These are phyloP conservation scores for Paecilomyces niveus DNA, from an alignment of 2,329 filamentous ascomycete genomes.

Conservation along the genomic window DNA sequence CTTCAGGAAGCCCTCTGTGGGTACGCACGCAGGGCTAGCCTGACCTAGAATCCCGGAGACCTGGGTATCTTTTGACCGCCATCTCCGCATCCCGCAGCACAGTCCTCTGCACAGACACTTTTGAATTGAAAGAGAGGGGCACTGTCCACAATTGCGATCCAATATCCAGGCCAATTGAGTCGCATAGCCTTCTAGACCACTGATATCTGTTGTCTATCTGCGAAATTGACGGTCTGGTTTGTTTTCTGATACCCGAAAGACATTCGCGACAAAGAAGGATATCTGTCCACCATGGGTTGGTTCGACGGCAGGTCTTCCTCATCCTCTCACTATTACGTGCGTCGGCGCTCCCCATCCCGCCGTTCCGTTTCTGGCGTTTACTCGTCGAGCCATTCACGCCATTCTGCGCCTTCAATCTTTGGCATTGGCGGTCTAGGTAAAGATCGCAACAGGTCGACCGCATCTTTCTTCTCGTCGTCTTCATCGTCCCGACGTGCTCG, in stretches of 20 bases:
- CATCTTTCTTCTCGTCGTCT: conserved; percentile 50
- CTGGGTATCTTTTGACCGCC: not conserved
- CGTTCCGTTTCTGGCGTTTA: conserved; percentile 27
- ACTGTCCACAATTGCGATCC: not conserved
- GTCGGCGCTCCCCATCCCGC: conserved; percentile 29
- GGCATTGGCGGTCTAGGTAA: conserved; percentile 30
- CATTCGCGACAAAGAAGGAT: not conserved
- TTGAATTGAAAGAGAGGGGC: not conserved
- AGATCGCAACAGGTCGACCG: conserved; percentile 25
- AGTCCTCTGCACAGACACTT: not conserved
- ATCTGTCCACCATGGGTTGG: conserved; percentile 34
- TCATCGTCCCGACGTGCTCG: conserved; percentile 74
- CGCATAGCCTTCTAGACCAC: not conserved
- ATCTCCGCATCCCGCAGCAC: not conserved
- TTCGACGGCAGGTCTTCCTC: conserved; percentile 34
- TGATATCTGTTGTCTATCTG: not conserved
- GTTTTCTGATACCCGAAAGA: not conserved
- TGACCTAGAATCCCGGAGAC: not conserved
- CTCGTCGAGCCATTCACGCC: conserved; percentile 29
- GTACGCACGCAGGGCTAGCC: not conserved
- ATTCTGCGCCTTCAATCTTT: conserved; percentile 42
- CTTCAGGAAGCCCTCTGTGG: not conserved
- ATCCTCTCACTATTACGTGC: conserved; percentile 20
- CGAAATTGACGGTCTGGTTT: not conserved
- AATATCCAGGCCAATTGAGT: not conserved